A percentile compares a stretch with the other conserved stretches of the same genome.
Evolutionary conservation across 345 rosid species (phyloP).

Genomic region (Excoecaria agallocha): DNA sequence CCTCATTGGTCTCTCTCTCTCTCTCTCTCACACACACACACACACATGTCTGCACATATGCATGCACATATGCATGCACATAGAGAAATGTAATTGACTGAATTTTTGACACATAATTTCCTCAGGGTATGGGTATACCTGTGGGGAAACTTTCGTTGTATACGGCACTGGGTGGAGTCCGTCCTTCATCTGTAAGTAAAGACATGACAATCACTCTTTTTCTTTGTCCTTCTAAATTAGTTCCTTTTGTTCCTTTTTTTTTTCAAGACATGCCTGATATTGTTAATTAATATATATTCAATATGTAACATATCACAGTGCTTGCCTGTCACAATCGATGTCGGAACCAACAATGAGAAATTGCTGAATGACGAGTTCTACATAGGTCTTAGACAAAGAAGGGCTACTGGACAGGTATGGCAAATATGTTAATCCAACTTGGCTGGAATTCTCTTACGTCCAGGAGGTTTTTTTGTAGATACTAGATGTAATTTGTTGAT

Average conservation of each 20-base stretch:
- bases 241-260: background rate
- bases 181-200: conserved; percentile 85
- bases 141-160: conserved; percentile 93
- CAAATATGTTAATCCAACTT: conserved; percentile 1
- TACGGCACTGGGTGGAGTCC: conserved; percentile 95
- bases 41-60: no score
- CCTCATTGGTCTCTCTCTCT: background rate
- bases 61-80: background rate
- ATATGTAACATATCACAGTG: conserved; percentile 50
- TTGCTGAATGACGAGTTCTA: conserved; percentile 89
- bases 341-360: conserved; percentile 91
- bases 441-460: conserved; percentile 8
- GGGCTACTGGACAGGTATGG: conserved; percentile 89
- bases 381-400: conserved; percentile 89
- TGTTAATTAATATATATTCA: background rate
- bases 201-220: no score
- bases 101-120: background rate
- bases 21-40: no score
- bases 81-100: background rate
- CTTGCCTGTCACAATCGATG: conserved; percentile 94
- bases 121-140: conserved; percentile 96
- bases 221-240: background rate
- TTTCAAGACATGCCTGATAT: background rate
- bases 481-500: conserved; percentile 3
- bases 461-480: conserved; percentile 9